Evolutionary conservation across 2,329 filamentous ascomycete species (phyloP).

Genomic region (Fusarium compactum): DNA sequence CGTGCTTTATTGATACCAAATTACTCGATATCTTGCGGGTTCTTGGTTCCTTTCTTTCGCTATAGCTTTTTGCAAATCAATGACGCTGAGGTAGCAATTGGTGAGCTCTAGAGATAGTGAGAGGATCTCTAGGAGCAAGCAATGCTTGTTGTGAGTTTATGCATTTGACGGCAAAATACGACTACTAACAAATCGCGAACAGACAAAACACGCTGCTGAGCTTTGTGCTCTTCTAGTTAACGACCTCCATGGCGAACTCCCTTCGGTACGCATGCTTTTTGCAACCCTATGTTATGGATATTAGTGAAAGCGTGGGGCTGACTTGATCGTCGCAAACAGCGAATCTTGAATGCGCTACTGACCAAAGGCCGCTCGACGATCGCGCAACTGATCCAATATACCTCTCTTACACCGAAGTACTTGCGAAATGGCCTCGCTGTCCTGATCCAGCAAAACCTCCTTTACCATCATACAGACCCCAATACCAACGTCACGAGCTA

Average conservation of each 20-base stretch:
- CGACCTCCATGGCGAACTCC: slow-evolving; percentile 90
- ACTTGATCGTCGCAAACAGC: slow-evolving; percentile 63
- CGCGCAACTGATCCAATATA: slow-evolving; percentile 75
- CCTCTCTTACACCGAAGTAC: slow-evolving; percentile 78
- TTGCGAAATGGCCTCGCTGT: slow-evolving; percentile 85
- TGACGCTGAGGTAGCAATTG: slow-evolving; percentile 76
- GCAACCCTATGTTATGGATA: slow-evolving; percentile 20
- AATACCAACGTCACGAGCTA: slow-evolving; percentile 78
- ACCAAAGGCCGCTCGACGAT: slow-evolving; percentile 82
- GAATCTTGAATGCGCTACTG: slow-evolving; percentile 84
- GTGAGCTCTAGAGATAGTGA: slow-evolving; percentile 83
- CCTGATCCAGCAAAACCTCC: slow-evolving; percentile 88
- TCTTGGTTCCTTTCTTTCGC: slow-evolving; percentile 10
- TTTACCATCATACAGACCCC: slow-evolving; percentile 77
- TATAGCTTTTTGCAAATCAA: slow-evolving; percentile 56
- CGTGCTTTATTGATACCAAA: background rate
- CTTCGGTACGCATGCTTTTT: slow-evolving; percentile 74
- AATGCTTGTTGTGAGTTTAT: slow-evolving; percentile 64
- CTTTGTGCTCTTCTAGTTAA: slow-evolving; percentile 91
- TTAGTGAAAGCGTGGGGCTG: slow-evolving; percentile 44
- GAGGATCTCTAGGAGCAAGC: slow-evolving; percentile 80
- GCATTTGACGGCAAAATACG: slow-evolving; percentile 36
- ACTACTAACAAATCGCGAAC: slow-evolving; percentile 39
- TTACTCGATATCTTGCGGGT: background rate
- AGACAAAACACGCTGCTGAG: slow-evolving; percentile 83